These are phyloP conservation scores for Balamuthia mandrillaris DNA, from an alignment of 208 protist genomes.

Conservation along the genomic window DNA sequence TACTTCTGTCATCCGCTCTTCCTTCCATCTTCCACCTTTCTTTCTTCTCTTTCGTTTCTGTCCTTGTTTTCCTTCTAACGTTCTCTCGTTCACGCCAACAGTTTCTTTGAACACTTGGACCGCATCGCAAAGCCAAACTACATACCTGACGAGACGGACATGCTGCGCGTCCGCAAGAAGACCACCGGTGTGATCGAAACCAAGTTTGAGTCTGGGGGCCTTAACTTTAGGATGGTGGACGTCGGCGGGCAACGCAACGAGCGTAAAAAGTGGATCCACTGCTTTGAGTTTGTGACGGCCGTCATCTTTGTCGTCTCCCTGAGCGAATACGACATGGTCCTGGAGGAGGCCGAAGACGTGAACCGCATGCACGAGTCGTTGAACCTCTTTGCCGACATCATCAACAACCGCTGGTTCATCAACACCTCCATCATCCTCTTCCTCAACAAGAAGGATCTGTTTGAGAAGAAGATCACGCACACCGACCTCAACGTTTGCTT, in stretches of 20 bases:
- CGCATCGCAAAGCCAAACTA: constrained; percentile 59
- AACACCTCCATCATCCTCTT: constrained; percentile 77
- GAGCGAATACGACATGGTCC: constrained; percentile 73
- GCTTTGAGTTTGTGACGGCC: constrained; percentile 77
- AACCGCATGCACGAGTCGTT: constrained; percentile 77
- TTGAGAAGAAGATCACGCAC: constrained; percentile 72
- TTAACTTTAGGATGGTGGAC: constrained; percentile 72
- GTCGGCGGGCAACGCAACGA: constrained; percentile 81
- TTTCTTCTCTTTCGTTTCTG: too few species aligned
- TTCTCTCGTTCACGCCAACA: too few species aligned
- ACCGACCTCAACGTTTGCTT: constrained; percentile 63
- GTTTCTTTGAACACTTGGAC: constrained; percentile 70
- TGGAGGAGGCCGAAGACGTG: constrained; percentile 72
- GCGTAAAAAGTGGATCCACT: constrained; percentile 83
- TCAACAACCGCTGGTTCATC: constrained; percentile 69
- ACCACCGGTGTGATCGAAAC: constrained; percentile 83
- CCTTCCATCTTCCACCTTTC: too few species aligned
- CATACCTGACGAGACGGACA: constrained; percentile 72
- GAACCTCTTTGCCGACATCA: constrained; percentile 71
- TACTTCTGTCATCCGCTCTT: too few species aligned
- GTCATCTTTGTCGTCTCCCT: constrained; percentile 73
- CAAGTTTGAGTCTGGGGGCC: constrained; percentile 66
- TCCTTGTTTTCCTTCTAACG: too few species aligned
- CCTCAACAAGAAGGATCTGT: constrained; percentile 79
- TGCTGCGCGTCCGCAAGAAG: constrained; percentile 71